These are phyloP conservation scores for Acanthamoeba sp. DNA, from an alignment of 208 protist genomes.

Conservation along the genomic window DNA sequence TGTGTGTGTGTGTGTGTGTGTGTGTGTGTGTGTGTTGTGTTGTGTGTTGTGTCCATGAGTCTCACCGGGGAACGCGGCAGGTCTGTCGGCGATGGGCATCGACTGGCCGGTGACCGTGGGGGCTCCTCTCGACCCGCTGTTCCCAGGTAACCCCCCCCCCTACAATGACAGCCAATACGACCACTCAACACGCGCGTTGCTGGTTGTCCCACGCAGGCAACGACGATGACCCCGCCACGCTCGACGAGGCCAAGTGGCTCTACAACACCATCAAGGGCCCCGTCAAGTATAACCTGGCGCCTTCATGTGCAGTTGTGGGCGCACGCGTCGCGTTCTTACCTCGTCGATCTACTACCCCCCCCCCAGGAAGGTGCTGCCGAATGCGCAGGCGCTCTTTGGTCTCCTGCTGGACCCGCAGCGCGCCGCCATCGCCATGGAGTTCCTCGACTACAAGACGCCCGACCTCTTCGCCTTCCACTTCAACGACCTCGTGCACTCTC, in stretches of 20 bases:
- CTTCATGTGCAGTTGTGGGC: neutral
- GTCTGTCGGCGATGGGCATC: neutral
- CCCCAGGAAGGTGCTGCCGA: neutral
- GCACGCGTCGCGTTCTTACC: neutral
- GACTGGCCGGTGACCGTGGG: conserved; percentile 36
- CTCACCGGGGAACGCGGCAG: neutral
- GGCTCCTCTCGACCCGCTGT: conserved; percentile 26
- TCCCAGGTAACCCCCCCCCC: neutral
- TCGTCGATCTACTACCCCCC: neutral
- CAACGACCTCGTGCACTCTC: neutral
- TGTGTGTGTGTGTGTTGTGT: too few species aligned
- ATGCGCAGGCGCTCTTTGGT: neutral
- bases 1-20: too few species aligned
- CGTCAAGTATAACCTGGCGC: neutral
- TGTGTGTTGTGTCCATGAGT: too few species aligned
- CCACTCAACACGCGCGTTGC: neutral
- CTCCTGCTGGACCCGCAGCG: neutral
- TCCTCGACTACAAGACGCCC: conserved; percentile 21
- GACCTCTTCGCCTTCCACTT: conserved; percentile 31
- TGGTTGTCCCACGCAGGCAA: neutral
- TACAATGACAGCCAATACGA: neutral
- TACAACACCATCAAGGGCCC: conserved; percentile 10
- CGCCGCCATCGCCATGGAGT: neutral
- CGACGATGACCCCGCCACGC: neutral
- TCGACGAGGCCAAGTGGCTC: conserved; percentile 39